Evolutionary conservation across 2,329 filamentous ascomycete species (phyloP).

Genomic region (Xylaria sp.): DNA sequence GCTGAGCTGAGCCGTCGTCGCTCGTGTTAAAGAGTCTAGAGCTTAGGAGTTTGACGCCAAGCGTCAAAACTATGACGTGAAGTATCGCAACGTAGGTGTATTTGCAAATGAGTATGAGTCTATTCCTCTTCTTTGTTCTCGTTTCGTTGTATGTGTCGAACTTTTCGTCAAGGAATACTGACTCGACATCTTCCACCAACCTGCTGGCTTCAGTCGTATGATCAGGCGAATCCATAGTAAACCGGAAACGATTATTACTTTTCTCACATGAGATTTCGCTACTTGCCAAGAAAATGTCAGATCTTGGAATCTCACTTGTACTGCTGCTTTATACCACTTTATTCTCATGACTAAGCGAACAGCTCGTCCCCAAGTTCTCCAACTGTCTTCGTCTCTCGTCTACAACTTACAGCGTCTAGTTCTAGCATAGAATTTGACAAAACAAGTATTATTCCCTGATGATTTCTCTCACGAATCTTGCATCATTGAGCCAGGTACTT

Average conservation of each 20-base stretch:
- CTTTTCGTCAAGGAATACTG: neutral
- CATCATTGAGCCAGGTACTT: neutral
- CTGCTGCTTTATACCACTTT: neutral
- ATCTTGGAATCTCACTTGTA: neutral
- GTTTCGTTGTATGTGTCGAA: conserved; percentile 7
- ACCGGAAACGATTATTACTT: neutral
- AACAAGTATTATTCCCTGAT: neutral
- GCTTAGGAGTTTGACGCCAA: conserved; percentile 5
- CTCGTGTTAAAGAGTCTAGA: conserved; percentile 1
- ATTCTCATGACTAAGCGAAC: neutral
- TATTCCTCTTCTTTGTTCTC: neutral
- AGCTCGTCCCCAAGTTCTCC: neutral
- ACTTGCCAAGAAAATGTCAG: neutral
- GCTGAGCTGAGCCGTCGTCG: neutral
- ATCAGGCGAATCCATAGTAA: conserved; percentile 11
- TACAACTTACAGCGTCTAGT: neutral
- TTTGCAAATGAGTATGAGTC: neutral
- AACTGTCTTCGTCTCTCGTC: neutral
- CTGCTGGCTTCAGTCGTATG: neutral
- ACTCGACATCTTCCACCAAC: conserved; percentile 8
- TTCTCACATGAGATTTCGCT: neutral
- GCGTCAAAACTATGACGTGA: conserved; percentile 9
- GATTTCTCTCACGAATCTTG: neutral
- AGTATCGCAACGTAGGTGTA: conserved; percentile 14
- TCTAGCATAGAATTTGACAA: neutral